These are phyloP conservation scores for Linaria vulgaris DNA, from an alignment of 257 asterid species.

Conservation along the genomic window DNA sequence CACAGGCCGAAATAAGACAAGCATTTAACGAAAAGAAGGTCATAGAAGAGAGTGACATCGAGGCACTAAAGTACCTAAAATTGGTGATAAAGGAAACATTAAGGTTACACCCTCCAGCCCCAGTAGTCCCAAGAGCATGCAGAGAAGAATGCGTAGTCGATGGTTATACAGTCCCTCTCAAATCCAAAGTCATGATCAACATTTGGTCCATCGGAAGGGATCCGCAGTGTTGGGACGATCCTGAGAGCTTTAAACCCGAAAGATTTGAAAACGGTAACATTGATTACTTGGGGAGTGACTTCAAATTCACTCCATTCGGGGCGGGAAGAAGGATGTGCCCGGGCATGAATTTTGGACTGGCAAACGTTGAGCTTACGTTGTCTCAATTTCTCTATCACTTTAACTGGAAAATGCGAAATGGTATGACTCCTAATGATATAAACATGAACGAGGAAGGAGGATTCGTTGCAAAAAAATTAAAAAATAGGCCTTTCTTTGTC, in stretches of 20 bases:
- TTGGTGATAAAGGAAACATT: neutral
- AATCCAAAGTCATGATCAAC: neutral
- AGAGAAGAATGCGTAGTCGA: neutral
- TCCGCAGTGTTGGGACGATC: neutral
- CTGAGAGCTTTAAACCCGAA: neutral
- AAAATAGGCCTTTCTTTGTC: no score
- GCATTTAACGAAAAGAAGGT: slow-evolving; percentile 1
- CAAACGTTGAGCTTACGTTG: no score
- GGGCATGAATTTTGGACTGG: no score
- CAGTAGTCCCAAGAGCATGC: neutral
- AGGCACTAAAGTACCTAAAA: neutral
- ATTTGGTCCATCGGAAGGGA: neutral
- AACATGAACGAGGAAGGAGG: no score
- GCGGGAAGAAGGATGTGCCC: neutral
- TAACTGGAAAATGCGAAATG: no score
- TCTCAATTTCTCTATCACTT: no score
- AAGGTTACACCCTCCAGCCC: neutral
- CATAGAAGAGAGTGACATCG: neutral
- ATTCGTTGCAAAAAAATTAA: no score
- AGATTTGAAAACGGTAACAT: neutral
- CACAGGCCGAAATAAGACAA: slow-evolving; percentile 9
- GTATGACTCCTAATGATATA: no score
- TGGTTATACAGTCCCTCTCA: neutral
- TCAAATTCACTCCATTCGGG: neutral
- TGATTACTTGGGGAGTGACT: neutral